These are phyloP conservation scores for Coelastrella sp. DNA, from an alignment of 139 green algal genomes.

Conservation along the genomic window DNA sequence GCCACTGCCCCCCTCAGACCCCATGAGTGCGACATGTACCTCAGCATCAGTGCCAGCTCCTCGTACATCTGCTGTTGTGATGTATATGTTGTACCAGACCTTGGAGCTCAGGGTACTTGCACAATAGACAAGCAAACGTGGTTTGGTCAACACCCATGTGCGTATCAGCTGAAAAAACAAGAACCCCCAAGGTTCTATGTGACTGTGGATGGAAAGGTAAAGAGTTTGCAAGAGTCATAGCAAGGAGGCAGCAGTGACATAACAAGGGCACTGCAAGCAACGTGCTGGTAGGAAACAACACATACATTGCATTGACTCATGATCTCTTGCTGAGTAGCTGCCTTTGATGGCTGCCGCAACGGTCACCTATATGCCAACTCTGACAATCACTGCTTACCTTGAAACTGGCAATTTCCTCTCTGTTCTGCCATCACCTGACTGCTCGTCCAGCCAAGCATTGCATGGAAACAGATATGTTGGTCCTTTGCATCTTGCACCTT, in stretches of 20 bases:
- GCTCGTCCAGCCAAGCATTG: constrained; percentile 28
- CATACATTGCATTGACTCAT: neutral
- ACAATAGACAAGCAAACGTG: neutral
- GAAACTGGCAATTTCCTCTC: neutral
- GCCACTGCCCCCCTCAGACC: constrained; percentile 46
- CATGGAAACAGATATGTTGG: constrained; percentile 36
- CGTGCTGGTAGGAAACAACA: neutral
- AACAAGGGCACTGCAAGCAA: neutral
- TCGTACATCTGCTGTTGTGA: constrained; percentile 39
- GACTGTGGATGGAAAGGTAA: no score
- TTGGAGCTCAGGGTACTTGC: neutral
- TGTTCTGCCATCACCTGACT: constrained; percentile 16
- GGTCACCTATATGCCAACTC: neutral
- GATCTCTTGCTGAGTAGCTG: neutral
- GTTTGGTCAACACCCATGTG: no score
- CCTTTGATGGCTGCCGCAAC: no score
- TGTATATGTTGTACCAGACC: constrained; percentile 29
- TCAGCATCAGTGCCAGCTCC: constrained; percentile 71
- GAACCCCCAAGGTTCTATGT: no score
- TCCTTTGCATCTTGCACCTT: constrained; percentile 12
- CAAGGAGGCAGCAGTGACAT: no score
- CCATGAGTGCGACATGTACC: constrained; percentile 67
- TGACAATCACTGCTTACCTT: neutral
- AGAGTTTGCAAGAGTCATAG: no score
- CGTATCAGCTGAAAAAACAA: no score